A percentile compares a stretch with the other conserved stretches of the same genome.
Evolutionary conservation across 2,329 filamentous ascomycete species (phyloP).

Genomic region (Colletotrichum tanaceti): DNA sequence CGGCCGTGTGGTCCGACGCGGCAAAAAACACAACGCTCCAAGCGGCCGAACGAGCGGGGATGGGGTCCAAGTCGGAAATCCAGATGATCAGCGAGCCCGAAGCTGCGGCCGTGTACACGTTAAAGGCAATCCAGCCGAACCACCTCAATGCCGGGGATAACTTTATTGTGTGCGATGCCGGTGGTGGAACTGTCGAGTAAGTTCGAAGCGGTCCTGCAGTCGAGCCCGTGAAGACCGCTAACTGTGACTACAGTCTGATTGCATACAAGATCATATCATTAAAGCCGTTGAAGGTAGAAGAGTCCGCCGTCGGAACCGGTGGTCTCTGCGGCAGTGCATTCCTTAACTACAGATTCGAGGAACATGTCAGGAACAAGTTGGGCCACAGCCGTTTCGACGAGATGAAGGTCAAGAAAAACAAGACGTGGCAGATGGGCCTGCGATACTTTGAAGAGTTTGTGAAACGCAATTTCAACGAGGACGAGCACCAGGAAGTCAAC

Average conservation of each 20-base stretch:
- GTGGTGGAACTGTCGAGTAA: constrained; percentile 75
- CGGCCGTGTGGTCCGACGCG: constrained; percentile 85
- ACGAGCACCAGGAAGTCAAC: constrained; percentile 81
- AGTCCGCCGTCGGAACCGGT: constrained; percentile 83
- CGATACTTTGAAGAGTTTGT: constrained; percentile 87
- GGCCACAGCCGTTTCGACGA: constrained; percentile 75
- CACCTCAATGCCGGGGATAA: constrained; percentile 76
- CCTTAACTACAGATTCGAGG: constrained; percentile 83
- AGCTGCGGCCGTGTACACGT: constrained; percentile 81
- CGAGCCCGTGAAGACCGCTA: constrained; percentile 36
- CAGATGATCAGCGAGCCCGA: constrained; percentile 86
- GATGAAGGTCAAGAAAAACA: constrained; percentile 82
- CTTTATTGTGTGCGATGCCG: constrained; percentile 72
- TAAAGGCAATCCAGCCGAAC: constrained; percentile 83
- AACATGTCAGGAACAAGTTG: constrained; percentile 76
- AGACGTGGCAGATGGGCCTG: constrained; percentile 83
- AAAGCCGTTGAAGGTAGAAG: constrained; percentile 77
- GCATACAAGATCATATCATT: constrained; percentile 84
- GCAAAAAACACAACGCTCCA: constrained; percentile 86
- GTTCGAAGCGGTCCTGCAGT: constrained; percentile 43
- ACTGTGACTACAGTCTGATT: constrained; percentile 65
- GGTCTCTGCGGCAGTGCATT: constrained; percentile 83
- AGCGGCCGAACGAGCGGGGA: constrained; percentile 81
- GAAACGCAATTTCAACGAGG: constrained; percentile 84
- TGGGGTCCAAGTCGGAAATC: constrained; percentile 76